A percentile compares a stretch with the other conserved stretches of the same genome.
phyloP scores from a whole-genome alignment of 2,329 filamentous ascomycete genomes.

The Coniosporium tulheliwenetii region DNA sequence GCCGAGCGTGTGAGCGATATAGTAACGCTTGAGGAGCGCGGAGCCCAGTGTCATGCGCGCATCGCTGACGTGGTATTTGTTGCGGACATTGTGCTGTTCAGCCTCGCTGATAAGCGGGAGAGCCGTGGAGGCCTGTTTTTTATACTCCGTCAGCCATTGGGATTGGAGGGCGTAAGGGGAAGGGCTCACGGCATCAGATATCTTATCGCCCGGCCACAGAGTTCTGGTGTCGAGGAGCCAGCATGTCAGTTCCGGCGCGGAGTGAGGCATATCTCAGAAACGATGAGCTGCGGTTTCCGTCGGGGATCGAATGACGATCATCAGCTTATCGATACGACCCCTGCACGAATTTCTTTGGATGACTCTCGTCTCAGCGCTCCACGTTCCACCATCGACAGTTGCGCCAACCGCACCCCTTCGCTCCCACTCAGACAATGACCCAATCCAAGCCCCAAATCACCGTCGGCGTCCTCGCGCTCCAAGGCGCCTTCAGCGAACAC shows the following conservation, averaged over 20 bases:
- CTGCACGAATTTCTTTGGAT: too few relatives aligned
- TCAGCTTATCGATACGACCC: too few relatives aligned
- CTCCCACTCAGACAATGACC: too few relatives aligned
- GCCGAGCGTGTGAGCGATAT: constrained; percentile 41
- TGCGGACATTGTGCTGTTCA: constrained; percentile 42
- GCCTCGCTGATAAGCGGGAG: constrained; percentile 26
- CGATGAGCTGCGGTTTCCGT: too few relatives aligned
- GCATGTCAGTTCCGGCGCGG: constrained; percentile 17
- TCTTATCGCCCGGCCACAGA: constrained; percentile 30
- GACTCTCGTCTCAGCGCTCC: too few relatives aligned
- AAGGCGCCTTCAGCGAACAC: constrained; percentile 89
- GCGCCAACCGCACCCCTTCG: too few relatives aligned
- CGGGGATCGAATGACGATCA: too few relatives aligned
- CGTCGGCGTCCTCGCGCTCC: constrained; percentile 57
- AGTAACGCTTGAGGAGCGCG: constrained; percentile 57
- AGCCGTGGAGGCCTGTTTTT: constrained; percentile 23
- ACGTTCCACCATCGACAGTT: too few relatives aligned
- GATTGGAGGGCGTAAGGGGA: background rate
- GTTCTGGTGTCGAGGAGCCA: constrained; percentile 34
- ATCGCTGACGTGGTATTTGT: constrained; percentile 52
- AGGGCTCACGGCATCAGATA: constrained; percentile 19
- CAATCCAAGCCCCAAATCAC: constrained; percentile 20
- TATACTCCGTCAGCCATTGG: background rate
- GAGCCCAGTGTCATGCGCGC: constrained; percentile 62
- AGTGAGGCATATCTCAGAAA: too few relatives aligned